These are phyloP conservation scores for Ceratopteris richardii DNA, from an alignment of 75 land plant species.

Conservation along the genomic window DNA sequence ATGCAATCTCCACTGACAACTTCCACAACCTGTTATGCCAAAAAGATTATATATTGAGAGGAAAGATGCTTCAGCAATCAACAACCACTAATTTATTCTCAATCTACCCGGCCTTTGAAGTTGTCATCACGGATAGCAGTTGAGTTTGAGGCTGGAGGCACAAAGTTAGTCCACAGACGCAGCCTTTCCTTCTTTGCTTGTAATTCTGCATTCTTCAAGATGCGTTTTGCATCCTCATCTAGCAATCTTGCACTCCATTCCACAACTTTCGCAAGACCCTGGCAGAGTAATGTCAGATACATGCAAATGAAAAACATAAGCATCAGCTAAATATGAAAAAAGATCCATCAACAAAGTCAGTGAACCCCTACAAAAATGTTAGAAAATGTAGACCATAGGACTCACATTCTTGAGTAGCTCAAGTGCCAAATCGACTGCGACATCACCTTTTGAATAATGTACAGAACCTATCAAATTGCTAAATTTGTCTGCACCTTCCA, in stretches of 20 bases:
- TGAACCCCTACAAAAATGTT: not conserved
- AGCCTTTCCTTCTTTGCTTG: slow-evolving; percentile 80
- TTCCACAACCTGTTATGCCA: slow-evolving; percentile 64
- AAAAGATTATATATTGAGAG: not conserved
- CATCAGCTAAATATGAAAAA: not conserved
- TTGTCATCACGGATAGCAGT: slow-evolving; percentile 91
- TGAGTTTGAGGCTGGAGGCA: slow-evolving; percentile 77
- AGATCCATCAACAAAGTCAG: not conserved
- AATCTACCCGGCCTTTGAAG: slow-evolving; percentile 79
- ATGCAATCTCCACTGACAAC: slow-evolving; percentile 98
- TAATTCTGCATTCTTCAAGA: slow-evolving; percentile 77
- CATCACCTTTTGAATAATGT: slow-evolving; percentile 75
- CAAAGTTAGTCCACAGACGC: slow-evolving; percentile 79
- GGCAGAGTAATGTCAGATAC: not conserved
- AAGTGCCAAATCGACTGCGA: slow-evolving; percentile 74
- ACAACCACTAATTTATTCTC: not conserved
- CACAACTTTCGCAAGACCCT: slow-evolving; percentile 93
- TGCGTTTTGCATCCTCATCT: slow-evolving; percentile 80
- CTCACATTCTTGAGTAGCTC: slow-evolving; percentile 89
- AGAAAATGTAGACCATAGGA: not conserved
- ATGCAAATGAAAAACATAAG: too few relatives aligned
- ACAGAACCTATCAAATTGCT: slow-evolving; percentile 87
- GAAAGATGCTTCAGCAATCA: too few relatives aligned
- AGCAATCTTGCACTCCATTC: slow-evolving; percentile 98
- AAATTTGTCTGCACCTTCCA: slow-evolving; percentile 89